A percentile compares a stretch with the other conserved stretches of the same genome.
phyloP scores from a whole-genome alignment of 208 protist species.

The Trypanosoma brucei region DNA sequence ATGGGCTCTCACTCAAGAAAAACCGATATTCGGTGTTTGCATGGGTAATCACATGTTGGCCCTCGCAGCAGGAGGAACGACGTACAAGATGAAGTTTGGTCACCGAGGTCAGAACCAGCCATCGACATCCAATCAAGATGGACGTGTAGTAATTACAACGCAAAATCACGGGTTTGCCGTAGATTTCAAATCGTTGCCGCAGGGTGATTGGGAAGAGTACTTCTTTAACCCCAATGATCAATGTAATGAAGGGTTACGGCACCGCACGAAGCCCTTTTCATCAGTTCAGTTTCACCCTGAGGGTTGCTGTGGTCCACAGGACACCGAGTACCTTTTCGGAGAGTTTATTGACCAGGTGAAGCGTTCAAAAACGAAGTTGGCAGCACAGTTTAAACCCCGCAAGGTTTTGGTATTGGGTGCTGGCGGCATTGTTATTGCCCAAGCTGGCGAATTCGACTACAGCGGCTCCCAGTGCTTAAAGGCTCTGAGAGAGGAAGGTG shows the following conservation, averaged over 20 bases:
- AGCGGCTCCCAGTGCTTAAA: slow-evolving; percentile 98
- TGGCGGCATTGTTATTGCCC: slow-evolving; percentile 96
- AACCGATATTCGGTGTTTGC: slow-evolving; percentile 98
- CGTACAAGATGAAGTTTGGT: slow-evolving; percentile 98
- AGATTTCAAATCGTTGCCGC: slow-evolving; percentile 88
- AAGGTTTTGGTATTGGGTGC: slow-evolving; percentile 94
- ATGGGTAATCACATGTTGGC: slow-evolving; percentile 98
- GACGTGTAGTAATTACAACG: slow-evolving; percentile 93
- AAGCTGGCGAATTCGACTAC: slow-evolving; percentile 99
- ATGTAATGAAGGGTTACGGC: slow-evolving; percentile 96
- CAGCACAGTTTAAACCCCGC: slow-evolving; percentile 68
- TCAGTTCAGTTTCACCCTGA: slow-evolving; percentile 98
- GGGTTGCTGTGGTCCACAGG: slow-evolving; percentile 93
- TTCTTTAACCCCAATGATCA: slow-evolving; percentile 97
- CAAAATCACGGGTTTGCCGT: slow-evolving; percentile 99
- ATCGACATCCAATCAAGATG: slow-evolving; percentile 80
- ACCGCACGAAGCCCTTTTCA: slow-evolving; percentile 95
- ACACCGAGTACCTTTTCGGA: slow-evolving; percentile 98
- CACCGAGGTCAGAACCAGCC: slow-evolving; percentile 99
- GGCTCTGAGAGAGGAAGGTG: slow-evolving; percentile 96
- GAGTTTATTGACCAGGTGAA: slow-evolving; percentile 91
- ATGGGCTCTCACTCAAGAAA: slow-evolving; percentile 80
- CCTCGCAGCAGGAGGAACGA: slow-evolving; percentile 89
- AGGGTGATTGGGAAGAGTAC: slow-evolving; percentile 91
- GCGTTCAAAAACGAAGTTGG: slow-evolving; percentile 62